Evolutionary conservation across 208 protist species (phyloP), one percentile per base, ranked within the genome.

Genomic region (Crithidia acanthocephali): DNA sequence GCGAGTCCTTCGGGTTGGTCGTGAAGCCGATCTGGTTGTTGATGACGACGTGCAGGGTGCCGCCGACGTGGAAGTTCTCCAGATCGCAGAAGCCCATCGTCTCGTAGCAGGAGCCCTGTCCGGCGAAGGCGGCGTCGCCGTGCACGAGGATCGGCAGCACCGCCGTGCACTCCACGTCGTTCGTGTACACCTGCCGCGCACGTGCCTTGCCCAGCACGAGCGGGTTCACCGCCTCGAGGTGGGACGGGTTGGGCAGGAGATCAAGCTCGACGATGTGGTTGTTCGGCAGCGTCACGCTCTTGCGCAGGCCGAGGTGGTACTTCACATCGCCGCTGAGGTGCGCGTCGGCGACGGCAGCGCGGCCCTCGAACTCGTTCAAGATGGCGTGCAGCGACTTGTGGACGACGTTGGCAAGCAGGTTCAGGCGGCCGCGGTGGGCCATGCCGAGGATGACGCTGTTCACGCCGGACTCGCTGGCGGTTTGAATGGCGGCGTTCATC

Each of bases 221-320:
- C 0, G 98, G 95, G 84, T 99, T 99, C 42, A 99, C 98, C n/a
- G 98, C 97, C 87, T 99, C 98, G 11, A 99, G 83, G 76, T 99
- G 99, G 9, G 98, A 99, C 28, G 98, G 98, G 88, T 99, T 99
- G 22, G 98, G 92, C 37, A 99, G 81, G 45, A 99, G 86, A 30
- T 98, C 98, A 6, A 99, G 57, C 83, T 99, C 90, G 11, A 99
- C 81, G 11, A 76, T 82, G 44, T 97, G 84, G 61, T 91, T 93
- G 70, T 87, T 94, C 10, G 68, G 68, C 60, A 95, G 63, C 23
- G 55, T 70, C 30, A 95, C 77, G 32, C 57, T 89, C 47, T 95
- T 91, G 72, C 73, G 83, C 61, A 87, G 63, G 60, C 98, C 98
- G 20, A 99, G 84, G 79, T 99, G 98, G 86, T 99, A 99, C 83